Base-by-base conservation (phyloP, 495 filamentous ascomycete genomes). In the Penicillium macrosclerotiorum region DNA sequence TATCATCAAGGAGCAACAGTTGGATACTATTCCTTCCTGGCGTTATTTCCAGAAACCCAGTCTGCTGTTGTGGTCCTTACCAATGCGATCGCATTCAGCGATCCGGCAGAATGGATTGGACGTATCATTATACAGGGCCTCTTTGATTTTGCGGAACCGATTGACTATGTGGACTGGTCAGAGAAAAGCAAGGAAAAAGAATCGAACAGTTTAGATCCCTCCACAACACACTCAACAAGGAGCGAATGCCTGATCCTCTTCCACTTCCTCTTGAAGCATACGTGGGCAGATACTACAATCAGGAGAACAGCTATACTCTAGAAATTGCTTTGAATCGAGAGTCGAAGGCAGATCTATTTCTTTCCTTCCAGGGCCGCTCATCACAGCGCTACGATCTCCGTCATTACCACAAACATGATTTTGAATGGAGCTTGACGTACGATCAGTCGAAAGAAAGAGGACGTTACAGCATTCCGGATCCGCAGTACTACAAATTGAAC, bases 31-130 rank as follows among this genome's bases (percentile, higher is more conserved):
- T 45, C 42, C 0, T 45, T 45, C 32, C 31, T 36, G 23, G 42
- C 42, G 34, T n/a, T 45, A 3, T 45, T 45, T 19, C 42, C 42
- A 9, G 42, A 45, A 16, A 45, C 42, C 3, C 31, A 45, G 31
- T 45, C 42, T 1, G 42, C 42, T 8, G 42, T 45, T 2, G 42
- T 45, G 1, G 42, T 45, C 8, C 42, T 45, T 13, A 36, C 31
- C 17, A 45, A 45, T 32, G 17, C 42, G 8, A 36, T 11, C 14
- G 19, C 42, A 12, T 4, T 20, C 4, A 36, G 32, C 20, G 42
- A 45, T 36, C 30, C 30, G 8, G 42, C 42, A 9, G 42, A 36
- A 4, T 45, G 42, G 31, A 24, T 45, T 33, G 42, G n/a, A 4
- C 19, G 42, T 11, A 12, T 19, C 11, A 30, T 45, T 1, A 37